Evolutionary conservation across 192 early-diverging fungal species (phyloP).

Genomic region (Coemansia asiatica): DNA sequence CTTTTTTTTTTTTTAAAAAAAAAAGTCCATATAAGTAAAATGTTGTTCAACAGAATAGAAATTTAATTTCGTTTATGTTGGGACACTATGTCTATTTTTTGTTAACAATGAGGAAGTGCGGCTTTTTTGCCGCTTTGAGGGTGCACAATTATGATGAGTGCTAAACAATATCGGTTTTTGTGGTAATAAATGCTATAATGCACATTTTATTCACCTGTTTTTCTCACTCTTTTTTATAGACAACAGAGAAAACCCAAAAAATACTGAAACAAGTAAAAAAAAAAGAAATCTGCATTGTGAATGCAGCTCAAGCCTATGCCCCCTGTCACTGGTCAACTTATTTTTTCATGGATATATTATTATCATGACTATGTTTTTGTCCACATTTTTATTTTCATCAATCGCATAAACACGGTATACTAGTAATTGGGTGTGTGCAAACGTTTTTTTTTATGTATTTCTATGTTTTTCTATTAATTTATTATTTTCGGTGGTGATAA

Average conservation of each 20-base stretch:
- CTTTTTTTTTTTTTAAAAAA: too few relatives aligned
- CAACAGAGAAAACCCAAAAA: not conserved
- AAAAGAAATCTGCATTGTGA: not conserved
- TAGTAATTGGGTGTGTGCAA: not conserved
- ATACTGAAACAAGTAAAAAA: not conserved
- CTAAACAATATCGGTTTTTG: not conserved
- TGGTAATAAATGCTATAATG: not conserved
- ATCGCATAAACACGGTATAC: not conserved
- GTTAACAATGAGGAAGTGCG: not conserved
- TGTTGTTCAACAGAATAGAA: too few relatives aligned
- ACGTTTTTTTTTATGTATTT: too few relatives aligned
- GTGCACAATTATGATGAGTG: not conserved
- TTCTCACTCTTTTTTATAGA: not conserved
- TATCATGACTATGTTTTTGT: not conserved
- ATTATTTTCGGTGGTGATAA: too few relatives aligned
- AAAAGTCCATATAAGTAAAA: too few relatives aligned
- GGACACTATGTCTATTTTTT: too few relatives aligned
- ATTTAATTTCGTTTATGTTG: too few relatives aligned
- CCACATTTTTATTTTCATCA: not conserved
- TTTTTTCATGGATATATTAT: not conserved
- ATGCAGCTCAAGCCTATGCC: not conserved
- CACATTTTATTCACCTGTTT: not conserved
- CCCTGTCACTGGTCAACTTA: too few relatives aligned
- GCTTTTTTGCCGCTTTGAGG: conserved; percentile 1
- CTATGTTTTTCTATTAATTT: too few relatives aligned